phyloP scores from a whole-genome alignment of 345 rosid species.

The Dipteronia sinensis region DNA sequence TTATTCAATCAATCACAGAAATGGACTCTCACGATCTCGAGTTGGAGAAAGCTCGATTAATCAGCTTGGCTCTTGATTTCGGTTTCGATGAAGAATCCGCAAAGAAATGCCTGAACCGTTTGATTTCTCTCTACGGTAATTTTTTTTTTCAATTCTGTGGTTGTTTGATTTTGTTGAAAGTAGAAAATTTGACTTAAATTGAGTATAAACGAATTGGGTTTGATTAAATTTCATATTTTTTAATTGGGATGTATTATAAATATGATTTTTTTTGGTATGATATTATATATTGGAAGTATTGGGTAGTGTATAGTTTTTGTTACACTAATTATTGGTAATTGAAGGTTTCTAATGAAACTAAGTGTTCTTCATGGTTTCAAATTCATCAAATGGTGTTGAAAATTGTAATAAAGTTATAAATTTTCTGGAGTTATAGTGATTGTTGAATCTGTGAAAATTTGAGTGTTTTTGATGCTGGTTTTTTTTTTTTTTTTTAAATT shows the following conservation, averaged over 20 bases:
- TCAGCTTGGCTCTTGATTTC: conserved; percentile 63
- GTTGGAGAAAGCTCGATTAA: conserved; percentile 64
- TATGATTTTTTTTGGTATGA: not conserved
- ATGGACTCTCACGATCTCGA: conserved; percentile 50
- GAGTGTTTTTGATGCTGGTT: not conserved
- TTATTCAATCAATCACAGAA: conserved; percentile 1
- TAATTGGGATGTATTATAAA: not conserved
- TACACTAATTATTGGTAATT: not conserved
- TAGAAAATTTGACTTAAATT: not conserved
- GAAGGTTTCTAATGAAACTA: not conserved
- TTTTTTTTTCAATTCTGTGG: not conserved
- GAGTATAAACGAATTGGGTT: not conserved
- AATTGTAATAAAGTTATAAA: not conserved
- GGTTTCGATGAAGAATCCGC: conserved; percentile 79
- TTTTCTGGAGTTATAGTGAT: not conserved
- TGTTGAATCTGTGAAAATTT: not conserved
- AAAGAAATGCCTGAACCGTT: conserved; percentile 57
- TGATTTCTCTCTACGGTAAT: conserved; percentile 77
- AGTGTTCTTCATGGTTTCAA: not conserved
- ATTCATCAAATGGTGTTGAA: not conserved
- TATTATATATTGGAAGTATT: too few relatives aligned
- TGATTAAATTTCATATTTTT: not conserved
- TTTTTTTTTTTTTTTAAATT: not conserved
- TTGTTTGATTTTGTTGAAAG: not conserved
- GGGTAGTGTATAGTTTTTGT: too few relatives aligned